Conservation (phyloP, 495 filamentous ascomycete genomes). For the Penicillium simplicissimum region DNA sequence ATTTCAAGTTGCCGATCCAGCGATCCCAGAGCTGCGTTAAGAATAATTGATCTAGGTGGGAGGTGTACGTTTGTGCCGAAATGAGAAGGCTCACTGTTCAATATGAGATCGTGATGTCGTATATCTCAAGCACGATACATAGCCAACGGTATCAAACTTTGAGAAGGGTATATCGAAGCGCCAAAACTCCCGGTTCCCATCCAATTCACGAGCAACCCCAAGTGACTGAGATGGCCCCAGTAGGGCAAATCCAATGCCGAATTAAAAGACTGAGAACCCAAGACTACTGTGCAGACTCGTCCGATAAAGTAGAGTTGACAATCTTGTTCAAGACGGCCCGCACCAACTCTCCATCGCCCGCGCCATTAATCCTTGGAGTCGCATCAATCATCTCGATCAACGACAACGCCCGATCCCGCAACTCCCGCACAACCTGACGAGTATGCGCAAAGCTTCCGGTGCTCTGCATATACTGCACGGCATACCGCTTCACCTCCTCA, state of each 20-base stretch:
- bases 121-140: not conserved
- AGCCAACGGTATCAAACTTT: not conserved
- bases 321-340: slow-evolving; percentile 51
- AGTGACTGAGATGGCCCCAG: not conserved
- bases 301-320: slow-evolving; percentile 39
- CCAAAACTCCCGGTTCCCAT: not conserved
- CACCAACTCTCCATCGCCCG: slow-evolving; percentile 41
- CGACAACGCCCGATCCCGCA: slow-evolving; percentile 64
- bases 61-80: not conserved
- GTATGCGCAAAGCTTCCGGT: slow-evolving; percentile 90
- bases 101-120: slow-evolving; percentile 1
- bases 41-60: not conserved
- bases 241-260: not conserved
- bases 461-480: slow-evolving; percentile 86
- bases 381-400: slow-evolving; percentile 70
- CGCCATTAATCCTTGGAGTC: slow-evolving; percentile 33
- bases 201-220: not conserved
- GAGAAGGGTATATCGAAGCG: slow-evolving; percentile 13
- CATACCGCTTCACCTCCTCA: slow-evolving; percentile 87
- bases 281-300: slow-evolving; percentile 15
- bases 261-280: not conserved
- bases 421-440: slow-evolving; percentile 62
- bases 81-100: not conserved
- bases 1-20: not conserved
- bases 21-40: not conserved